These are phyloP conservation scores for Leccinum boreale DNA, from an alignment of 768 basidiomycete genomes.

Conservation along the genomic window DNA sequence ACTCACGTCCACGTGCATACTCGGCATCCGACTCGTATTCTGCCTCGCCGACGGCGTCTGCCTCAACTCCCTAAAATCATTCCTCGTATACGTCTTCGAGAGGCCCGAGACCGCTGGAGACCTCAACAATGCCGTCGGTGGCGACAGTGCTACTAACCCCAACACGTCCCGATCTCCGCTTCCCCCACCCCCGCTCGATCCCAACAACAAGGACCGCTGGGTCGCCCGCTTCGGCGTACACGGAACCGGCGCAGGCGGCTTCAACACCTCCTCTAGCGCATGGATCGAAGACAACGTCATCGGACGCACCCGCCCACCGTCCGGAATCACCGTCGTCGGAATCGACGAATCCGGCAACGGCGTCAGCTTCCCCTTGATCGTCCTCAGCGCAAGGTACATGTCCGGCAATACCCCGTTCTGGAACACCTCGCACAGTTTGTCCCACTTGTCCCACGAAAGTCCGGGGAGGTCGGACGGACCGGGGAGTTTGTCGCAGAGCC, in stretches of 20 bases:
- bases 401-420: conserved; percentile 27
- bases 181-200: not conserved
- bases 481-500: conserved; percentile 48
- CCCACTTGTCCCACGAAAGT: conserved; percentile 45
- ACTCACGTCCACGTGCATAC: conserved; percentile 77
- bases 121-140: conserved; percentile 64
- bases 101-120: conserved; percentile 73
- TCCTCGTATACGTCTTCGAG: conserved; percentile 77
- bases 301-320: conserved; percentile 23
- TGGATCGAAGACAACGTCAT: conserved; percentile 42
- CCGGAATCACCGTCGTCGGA: conserved; percentile 33
- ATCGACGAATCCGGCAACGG: conserved; percentile 24
- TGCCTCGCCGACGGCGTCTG: conserved; percentile 65
- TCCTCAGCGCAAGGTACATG: conserved; percentile 30
- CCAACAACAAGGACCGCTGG: conserved; percentile 22
- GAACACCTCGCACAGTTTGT: conserved; percentile 42
- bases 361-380: conserved; percentile 32
- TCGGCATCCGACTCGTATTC: conserved; percentile 84
- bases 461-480: conserved; percentile 47
- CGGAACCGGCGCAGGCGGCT: conserved; percentile 37
- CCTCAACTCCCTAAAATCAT: conserved; percentile 78
- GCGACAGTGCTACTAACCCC: conserved; percentile 63
- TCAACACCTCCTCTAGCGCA: conserved; percentile 48
- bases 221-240: conserved; percentile 52
- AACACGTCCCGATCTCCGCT: conserved; percentile 36